Conservation (phyloP, 1,284 basidiomycete genomes). For the Megacollybia platyphylla region DNA sequence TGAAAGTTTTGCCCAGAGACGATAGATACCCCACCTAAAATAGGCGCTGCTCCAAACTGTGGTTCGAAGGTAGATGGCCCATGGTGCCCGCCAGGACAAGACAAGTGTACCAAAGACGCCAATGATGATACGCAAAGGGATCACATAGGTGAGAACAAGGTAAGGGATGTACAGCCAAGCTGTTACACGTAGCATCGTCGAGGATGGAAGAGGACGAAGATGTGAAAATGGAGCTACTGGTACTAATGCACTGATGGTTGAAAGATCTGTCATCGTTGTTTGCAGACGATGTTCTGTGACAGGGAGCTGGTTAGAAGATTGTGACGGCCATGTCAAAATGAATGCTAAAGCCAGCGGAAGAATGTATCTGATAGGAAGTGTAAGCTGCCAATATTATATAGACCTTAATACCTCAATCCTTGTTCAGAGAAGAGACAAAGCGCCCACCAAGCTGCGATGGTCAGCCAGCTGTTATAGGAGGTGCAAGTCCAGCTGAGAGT, state of each 20-base stretch:
- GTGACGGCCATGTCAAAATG: slow-evolving; percentile 16
- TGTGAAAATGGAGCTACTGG: slow-evolving; percentile 17
- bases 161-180: slow-evolving; percentile 47
- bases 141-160: slow-evolving; percentile 36
- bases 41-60: slow-evolving; percentile 54
- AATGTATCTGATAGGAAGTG: slow-evolving; percentile 23
- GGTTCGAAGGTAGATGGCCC: slow-evolving; percentile 38
- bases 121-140: slow-evolving; percentile 47
- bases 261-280: slow-evolving; percentile 39
- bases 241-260: slow-evolving; percentile 38
- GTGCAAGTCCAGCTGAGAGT: slow-evolving; percentile 49
- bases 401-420: slow-evolving; percentile 32
- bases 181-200: slow-evolving; percentile 30
- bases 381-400: slow-evolving; percentile 4
- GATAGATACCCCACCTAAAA: slow-evolving; percentile 46
- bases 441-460: slow-evolving; percentile 65
- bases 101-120: slow-evolving; percentile 47
- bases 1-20: slow-evolving; percentile 32
- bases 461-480: slow-evolving; percentile 58
- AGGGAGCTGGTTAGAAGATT: slow-evolving; percentile 13
- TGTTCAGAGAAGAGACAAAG: slow-evolving; percentile 52
- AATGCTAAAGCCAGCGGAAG: slow-evolving; percentile 26
- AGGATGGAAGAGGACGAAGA: slow-evolving; percentile 14
- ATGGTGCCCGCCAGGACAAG: slow-evolving; percentile 54
- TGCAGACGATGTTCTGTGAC: slow-evolving; percentile 58